Evolutionary conservation across 805 yeast species (phyloP).

Genomic region (Tetrapisispora iriomotensis): DNA sequence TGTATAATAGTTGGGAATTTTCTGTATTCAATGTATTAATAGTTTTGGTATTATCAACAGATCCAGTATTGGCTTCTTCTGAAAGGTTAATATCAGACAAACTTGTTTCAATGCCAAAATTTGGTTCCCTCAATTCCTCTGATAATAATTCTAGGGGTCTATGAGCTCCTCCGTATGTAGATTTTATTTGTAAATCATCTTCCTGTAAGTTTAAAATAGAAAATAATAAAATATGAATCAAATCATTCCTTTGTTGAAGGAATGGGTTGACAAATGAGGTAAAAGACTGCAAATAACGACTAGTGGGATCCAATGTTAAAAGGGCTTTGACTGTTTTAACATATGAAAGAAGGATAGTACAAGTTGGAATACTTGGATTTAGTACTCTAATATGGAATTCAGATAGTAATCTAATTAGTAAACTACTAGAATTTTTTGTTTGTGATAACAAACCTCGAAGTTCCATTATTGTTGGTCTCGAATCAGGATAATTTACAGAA

Average conservation of each 20-base stretch:
- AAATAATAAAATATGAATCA: conserved; percentile 56
- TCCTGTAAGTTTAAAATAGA: conserved; percentile 48
- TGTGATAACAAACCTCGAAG: conserved; percentile 42
- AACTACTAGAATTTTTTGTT: conserved; percentile 17
- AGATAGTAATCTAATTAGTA: conserved; percentile 13
- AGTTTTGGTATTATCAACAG: too few species aligned
- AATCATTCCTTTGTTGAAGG: conserved; percentile 63
- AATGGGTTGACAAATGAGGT: conserved; percentile 66
- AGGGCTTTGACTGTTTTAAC: conserved; percentile 65
- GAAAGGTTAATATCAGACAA: neutral
- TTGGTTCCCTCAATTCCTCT: conserved; percentile 36
- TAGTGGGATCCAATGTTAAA: conserved; percentile 72
- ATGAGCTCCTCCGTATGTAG: conserved; percentile 4
- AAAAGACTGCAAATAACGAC: conserved; percentile 70
- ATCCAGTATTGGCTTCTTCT: neutral
- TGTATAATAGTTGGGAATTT: conserved; percentile 5
- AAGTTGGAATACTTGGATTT: conserved; percentile 76
- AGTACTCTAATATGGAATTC: conserved; percentile 32
- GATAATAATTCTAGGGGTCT: conserved; percentile 4
- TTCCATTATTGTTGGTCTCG: conserved; percentile 49
- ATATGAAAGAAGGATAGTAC: conserved; percentile 58
- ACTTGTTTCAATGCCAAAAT: conserved; percentile 14
- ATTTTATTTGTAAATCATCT: conserved; percentile 10
- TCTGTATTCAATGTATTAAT: neutral
- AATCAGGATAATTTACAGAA: conserved; percentile 42